Evolutionary conservation across 768 basidiomycete genomes (phyloP), one percentile per base, ranked within the genome.

Genomic region (Mycena metata): DNA sequence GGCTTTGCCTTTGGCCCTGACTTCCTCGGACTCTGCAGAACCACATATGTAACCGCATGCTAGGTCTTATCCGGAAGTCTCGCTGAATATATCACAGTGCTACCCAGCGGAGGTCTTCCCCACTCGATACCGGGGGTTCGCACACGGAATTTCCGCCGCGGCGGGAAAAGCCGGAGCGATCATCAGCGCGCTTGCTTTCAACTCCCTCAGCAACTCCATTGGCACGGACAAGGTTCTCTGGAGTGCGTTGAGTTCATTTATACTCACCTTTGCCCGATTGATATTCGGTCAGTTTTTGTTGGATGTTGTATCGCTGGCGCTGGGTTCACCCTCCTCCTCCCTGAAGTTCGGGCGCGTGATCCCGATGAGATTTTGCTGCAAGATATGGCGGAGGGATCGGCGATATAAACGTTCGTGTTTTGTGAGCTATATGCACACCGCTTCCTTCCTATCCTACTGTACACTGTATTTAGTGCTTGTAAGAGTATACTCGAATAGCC

Each of bases 101-200:
- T 91, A 91, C 74, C 90, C 93, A 3, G 90, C 90, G 5, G 92
- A 93, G 79, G 89, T 93, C 13, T 93, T 93, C 82, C 93, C 93
- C 0, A 94, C 93, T 1, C 82, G 88, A 36, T 92, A 88, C 79
- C 85, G 89, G 51, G 91, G 89, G 19, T 85, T 86, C 56, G 92
- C 92, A 16, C 93, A 94, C 75, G 93, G 93, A 36, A 79, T 92
- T 16, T 89, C 88, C 1, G 93, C 93, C 2, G 93, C 92, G 0
- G 81, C 79, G 46, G 93, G 93, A 23, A 95, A 95, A 75, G 82
- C 80, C 0, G 93, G 93, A 59, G 93, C 93, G 0, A 93, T 95
- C 82, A 85, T 93, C 70, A 89, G 90, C 13, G 89, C 90, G 1
- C 85, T 93, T 47, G 91, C 83, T 2, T 93, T 94, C 82, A 92